These are phyloP conservation scores for Capsicum baccatum DNA, from an alignment of 257 asterid genomes.

Conservation along the genomic window DNA sequence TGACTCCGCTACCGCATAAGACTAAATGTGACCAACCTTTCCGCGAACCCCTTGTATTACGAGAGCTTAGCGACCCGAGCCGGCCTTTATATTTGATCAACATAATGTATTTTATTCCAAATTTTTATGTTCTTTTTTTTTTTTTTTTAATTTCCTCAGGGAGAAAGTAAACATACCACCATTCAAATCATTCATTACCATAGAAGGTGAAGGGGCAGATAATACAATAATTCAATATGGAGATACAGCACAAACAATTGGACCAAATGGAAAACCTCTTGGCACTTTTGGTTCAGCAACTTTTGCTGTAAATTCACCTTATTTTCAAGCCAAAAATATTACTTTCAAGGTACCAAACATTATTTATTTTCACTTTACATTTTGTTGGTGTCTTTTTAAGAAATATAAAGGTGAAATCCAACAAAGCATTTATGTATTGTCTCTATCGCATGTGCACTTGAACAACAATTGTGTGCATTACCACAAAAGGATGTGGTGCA, in stretches of 20 bases:
- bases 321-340: constrained; percentile 77
- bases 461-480: not conserved
- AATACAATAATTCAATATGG: constrained; percentile 83
- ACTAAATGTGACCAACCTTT: not conserved
- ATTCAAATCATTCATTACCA: constrained; percentile 65
- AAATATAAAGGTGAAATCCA: not conserved
- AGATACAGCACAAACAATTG: constrained; percentile 83
- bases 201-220: constrained; percentile 87
- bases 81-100: not conserved
- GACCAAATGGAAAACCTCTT: constrained; percentile 66
- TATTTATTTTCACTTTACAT: not conserved
- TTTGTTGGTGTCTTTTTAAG: not conserved
- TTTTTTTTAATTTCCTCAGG: constrained; percentile 41
- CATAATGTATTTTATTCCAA: not conserved
- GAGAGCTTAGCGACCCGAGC: not conserved
- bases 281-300: constrained; percentile 95
- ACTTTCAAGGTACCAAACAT: constrained; percentile 69
- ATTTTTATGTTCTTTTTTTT: not conserved
- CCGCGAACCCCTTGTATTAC: accelerated
- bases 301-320: constrained; percentile 86
- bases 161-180: constrained; percentile 78
- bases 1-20: not conserved
- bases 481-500: too few relatives aligned
- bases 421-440: not conserved
- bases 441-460: not conserved